phyloP scores from a whole-genome alignment of 805 yeast species.

The Jamesozyma gamospora region DNA sequence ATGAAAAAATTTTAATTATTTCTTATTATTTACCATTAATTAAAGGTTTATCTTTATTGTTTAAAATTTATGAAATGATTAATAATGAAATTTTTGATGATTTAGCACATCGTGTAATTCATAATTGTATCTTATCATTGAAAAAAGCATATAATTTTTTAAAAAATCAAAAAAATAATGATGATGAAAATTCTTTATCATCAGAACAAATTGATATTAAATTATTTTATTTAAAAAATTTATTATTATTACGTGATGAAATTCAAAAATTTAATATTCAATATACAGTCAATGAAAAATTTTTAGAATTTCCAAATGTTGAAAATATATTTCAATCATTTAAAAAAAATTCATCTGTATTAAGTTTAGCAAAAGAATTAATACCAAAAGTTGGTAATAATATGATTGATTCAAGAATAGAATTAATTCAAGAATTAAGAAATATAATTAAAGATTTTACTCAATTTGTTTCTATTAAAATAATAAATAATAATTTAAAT shows the following conservation, averaged over 20 bases:
- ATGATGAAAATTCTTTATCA: neutral
- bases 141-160: constrained; percentile 45
- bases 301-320: constrained; percentile 72
- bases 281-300: constrained; percentile 55
- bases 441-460: constrained; percentile 62
- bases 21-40: constrained; percentile 62
- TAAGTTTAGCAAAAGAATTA: constrained; percentile 8
- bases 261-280: constrained; percentile 73
- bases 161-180: constrained; percentile 33
- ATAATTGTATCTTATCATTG: constrained; percentile 58
- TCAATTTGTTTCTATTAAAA: constrained; percentile 40
- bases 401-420: constrained; percentile 69
- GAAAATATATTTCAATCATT: constrained; percentile 39
- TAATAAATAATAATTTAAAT: constrained; percentile 38
- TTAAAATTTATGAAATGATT: constrained; percentile 71
- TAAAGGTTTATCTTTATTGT: constrained; percentile 56
- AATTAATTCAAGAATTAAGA: constrained; percentile 63
- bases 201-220: constrained; percentile 39
- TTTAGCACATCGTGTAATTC: constrained; percentile 78
- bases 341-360: constrained; percentile 14
- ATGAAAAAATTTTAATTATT: neutral
- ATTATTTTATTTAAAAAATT: constrained; percentile 60
- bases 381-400: constrained; percentile 53
- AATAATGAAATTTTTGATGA: constrained; percentile 77
- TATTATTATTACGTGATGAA: constrained; percentile 60